Percentiles rank a stretch among this genome's conserved stretches.
These are phyloP conservation scores for Penicillium sp. DNA, from an alignment of 2,329 filamentous ascomycete species.

Conservation along the genomic window DNA sequence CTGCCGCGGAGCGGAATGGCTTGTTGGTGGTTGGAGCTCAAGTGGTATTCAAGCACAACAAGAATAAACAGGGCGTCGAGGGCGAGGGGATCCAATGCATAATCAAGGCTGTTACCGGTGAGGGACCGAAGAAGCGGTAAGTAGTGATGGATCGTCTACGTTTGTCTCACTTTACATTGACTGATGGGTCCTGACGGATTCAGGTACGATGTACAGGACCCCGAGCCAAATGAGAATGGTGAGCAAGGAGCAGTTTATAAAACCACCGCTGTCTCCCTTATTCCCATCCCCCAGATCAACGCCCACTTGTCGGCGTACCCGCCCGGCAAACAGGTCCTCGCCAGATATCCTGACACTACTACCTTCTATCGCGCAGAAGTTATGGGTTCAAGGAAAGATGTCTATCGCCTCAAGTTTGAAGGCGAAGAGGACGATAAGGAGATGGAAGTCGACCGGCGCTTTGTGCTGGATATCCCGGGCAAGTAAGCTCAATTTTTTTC, in stretches of 20 bases:
- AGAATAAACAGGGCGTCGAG: constrained; percentile 52
- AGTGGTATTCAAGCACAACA: constrained; percentile 53
- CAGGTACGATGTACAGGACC: constrained; percentile 76
- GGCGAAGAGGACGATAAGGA: constrained; percentile 72
- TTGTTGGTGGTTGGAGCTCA: constrained; percentile 48
- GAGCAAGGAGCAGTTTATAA: constrained; percentile 63
- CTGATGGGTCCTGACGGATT: constrained; percentile 11
- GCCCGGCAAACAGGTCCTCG: constrained; percentile 69
- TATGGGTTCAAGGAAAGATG: constrained; percentile 61
- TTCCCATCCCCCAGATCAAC: constrained; percentile 66
- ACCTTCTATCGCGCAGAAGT: constrained; percentile 85
- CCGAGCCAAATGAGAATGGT: constrained; percentile 69
- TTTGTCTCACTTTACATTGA: constrained; percentile 12
- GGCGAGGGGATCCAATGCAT: constrained; percentile 68
- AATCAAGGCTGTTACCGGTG: constrained; percentile 71
- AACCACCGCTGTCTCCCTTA: constrained; percentile 72
- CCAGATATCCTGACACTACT: constrained; percentile 78
- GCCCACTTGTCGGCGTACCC: constrained; percentile 61
- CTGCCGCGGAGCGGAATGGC: constrained; percentile 46
- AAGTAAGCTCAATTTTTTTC: constrained; percentile 32
- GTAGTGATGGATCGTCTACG: constrained; percentile 7
- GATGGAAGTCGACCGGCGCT: constrained; percentile 72
- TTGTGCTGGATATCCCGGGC: constrained; percentile 70
- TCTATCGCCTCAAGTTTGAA: constrained; percentile 67
- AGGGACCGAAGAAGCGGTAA: constrained; percentile 66